phyloP scores from a whole-genome alignment of 2,329 filamentous ascomycete genomes.

The Penicillium sp. region DNA sequence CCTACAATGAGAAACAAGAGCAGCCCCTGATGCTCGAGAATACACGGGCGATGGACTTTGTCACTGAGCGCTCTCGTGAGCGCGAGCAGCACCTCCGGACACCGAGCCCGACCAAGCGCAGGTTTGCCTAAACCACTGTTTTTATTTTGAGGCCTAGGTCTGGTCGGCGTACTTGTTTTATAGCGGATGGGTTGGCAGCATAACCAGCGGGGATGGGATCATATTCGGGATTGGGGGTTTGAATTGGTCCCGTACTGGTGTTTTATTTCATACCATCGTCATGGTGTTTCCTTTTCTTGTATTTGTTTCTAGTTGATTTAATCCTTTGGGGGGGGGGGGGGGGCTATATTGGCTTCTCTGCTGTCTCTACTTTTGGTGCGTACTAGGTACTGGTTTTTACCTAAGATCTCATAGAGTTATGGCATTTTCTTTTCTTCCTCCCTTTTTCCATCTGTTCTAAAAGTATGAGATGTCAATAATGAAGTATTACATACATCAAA shows the following conservation, averaged over 20 bases:
- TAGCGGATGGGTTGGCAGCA: constrained; percentile 2
- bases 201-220: background rate
- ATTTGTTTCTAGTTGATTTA: constrained; percentile 2
- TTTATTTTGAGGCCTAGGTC: constrained; percentile 6
- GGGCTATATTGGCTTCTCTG: background rate
- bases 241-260: background rate
- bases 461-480: no score
- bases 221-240: background rate
- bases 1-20: constrained; percentile 28
- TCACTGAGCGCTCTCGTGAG: constrained; percentile 32
- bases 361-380: background rate
- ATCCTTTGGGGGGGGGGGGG: no score
- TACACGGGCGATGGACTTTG: constrained; percentile 30
- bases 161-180: constrained; percentile 8
- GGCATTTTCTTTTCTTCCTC: background rate
- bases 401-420: background rate
- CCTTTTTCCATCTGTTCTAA: background rate
- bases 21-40: constrained; percentile 33
- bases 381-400: background rate
- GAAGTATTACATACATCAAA: background rate
- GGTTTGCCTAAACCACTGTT: constrained; percentile 17
- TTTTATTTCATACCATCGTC: constrained; percentile 15
- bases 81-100: constrained; percentile 35
- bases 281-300: constrained; percentile 14
- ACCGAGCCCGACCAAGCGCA: constrained; percentile 39